Conservation (phyloP, 2,329 filamentous ascomycete genomes). For the Xylaria arbuscula region DNA sequence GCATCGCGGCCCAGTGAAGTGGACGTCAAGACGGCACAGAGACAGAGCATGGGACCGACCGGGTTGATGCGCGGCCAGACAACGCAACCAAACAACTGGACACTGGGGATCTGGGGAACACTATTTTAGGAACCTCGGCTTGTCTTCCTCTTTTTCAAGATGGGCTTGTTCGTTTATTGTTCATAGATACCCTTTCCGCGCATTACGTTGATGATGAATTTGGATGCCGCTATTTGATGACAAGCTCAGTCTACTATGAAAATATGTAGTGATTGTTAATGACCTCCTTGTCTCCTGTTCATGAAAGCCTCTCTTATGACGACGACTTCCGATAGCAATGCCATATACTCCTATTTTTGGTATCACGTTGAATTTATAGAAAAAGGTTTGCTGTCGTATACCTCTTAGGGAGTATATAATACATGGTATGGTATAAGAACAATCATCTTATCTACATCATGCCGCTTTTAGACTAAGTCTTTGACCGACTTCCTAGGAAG, state of each 20-base stretch:
- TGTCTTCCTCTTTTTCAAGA: background rate
- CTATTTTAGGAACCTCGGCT: conserved; percentile 46
- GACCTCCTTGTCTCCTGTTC: background rate
- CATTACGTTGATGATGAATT: conserved; percentile 27
- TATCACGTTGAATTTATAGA: background rate
- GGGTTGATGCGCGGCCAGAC: conserved; percentile 58
- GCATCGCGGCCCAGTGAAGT: conserved; percentile 70
- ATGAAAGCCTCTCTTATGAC: background rate
- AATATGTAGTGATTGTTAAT: background rate
- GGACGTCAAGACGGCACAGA: conserved; percentile 64
- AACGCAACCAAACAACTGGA: conserved; percentile 64
- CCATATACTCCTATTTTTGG: background rate
- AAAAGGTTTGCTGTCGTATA: background rate
- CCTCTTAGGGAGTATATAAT: background rate
- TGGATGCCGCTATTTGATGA: background rate
- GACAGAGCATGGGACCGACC: conserved; percentile 72
- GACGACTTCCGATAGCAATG: background rate
- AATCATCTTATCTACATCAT: no score
- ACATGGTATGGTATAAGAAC: no score
- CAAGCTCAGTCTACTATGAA: background rate
- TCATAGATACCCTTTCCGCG: conserved; percentile 35
- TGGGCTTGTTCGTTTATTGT: conserved; percentile 16
- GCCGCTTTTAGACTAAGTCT: no score
- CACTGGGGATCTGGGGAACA: conserved; percentile 71
- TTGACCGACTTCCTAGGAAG: no score